Evolutionary conservation across 129 eudicot genomes (phyloP).

Genomic region (Chrysanthemum lavandulifolium): DNA sequence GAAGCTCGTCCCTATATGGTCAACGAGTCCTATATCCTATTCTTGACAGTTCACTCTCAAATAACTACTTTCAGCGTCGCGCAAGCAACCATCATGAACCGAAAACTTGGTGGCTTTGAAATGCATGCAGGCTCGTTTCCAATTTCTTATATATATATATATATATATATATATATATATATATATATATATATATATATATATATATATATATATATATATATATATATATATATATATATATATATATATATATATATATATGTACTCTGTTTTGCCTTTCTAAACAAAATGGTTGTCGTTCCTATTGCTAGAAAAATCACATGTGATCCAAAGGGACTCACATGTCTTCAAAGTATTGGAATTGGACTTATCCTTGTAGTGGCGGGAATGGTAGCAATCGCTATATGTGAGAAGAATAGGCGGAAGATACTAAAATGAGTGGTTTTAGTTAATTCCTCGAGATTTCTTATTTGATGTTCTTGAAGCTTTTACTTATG

Average conservation of each 20-base stretch:
- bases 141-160: conserved; percentile 64
- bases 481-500: too few relatives aligned
- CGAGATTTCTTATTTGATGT: too few relatives aligned
- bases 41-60: conserved; percentile 92
- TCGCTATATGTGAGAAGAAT: conserved; percentile 28
- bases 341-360: conserved; percentile 66
- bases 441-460: too few relatives aligned
- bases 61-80: conserved; percentile 87
- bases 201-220: too few relatives aligned
- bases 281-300: conserved; percentile 61
- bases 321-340: conserved; percentile 56
- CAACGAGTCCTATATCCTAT: conserved; percentile 57
- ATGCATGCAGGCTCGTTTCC: conserved; percentile 83
- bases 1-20: conserved; percentile 87
- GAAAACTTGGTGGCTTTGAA: conserved; percentile 50
- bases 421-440: too few relatives aligned
- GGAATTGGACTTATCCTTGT: conserved; percentile 76
- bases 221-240: too few relatives aligned
- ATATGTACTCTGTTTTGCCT: conserved; percentile 56
- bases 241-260: too few relatives aligned
- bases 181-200: too few relatives aligned
- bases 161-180: too few relatives aligned
- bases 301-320: conserved; percentile 62
- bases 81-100: conserved; percentile 85
- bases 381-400: conserved; percentile 58